Evolutionary conservation across 2,329 filamentous ascomycete genomes (phyloP), one percentile per base, ranked within the genome.

Genomic region (Thelonectria blattea): DNA sequence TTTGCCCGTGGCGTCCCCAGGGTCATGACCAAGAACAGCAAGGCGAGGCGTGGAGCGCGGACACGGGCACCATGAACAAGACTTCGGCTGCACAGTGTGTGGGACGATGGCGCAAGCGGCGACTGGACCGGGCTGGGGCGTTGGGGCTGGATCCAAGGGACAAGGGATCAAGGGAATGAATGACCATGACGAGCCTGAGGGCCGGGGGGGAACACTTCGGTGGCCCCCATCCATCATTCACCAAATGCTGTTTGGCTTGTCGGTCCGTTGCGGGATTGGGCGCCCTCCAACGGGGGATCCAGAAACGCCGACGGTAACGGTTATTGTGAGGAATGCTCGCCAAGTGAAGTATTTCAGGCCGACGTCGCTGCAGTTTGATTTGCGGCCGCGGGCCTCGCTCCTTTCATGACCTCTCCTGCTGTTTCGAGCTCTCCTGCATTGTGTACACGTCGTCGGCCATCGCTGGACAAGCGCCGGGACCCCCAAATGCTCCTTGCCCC

Each of bases 91-190:
- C 68, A 69, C 69, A 71, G 63, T 65, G 67, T 70, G 68, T 71
- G 69, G 69, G 69, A 71, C 68, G 67, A 71, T 71, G 68, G 68
- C 68, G 68, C 68, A 69, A 71, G 68, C 65, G 60, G 55, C 61
- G 60, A 68, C 62, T 64, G 63, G 66, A 66, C 67, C 53, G 61
- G 65, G 59, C 59, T 67, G 67, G 68, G 66, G 65, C 62, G 55
- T 61, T 52, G 57, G 64, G 67, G 64, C 68, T 52, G 50, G 61
- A 65, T 39, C 41, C 52, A 58, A 56, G 55, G 47, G 65, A 60
- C 62, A 67, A 65, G 66, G 66, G 30, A 41, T 32, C 41, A 53
- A 56, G 43, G 42, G 52, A 20, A 56, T 49, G 60, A 68, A 57
- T 62, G 64, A 60, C 64, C 67, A 70, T 68, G 67, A 69, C 67